Base-by-base conservation (phyloP, 768 basidiomycete genomes). In the Russula griseocarnosa region DNA sequence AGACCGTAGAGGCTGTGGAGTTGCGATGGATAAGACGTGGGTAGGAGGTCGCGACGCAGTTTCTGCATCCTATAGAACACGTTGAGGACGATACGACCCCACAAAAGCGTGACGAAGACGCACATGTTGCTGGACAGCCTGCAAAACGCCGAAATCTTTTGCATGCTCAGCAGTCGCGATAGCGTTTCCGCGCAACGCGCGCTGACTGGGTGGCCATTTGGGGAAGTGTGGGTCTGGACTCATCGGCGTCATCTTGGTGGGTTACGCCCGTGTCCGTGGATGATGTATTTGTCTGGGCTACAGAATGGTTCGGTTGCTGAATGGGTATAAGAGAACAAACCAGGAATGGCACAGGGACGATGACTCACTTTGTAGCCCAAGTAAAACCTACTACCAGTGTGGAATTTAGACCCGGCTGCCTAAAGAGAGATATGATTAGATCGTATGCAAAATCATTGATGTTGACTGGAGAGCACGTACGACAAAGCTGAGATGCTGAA, bases 331-430 rank as follows among this genome's bases (percentile, higher is more conserved):
- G 59, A 42, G 5, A 16, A 14, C 32, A 32, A 30, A 24, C 40
- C 2, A 13, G 24, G 44, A 54, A 55, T 4, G 38, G 5, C 3
- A n/a, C 26, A 30, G 24, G 7, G 28, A 59, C 20, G 5, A 63
- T 34, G 34, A 79, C 83, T 71, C 62, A 91, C 89, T 30, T 81
- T 83, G 72, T 86, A 90, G 1, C 84, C 82, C 55, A 79, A 76
- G 73, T 90, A 84, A 71, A 88, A 88, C 52, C 88, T 81, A 71
- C 86, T 82, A 46, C 89, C 88, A 14, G 88, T 75, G 62, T 85
- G 83, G 67, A 85, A 85, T 72, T 88, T 91, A 59, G 87, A n/a
- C n/a, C 28, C 28, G 28, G 28, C 28, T 30, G 28, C 5, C 5
- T 30, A 30, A 30, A 3, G 28, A 30, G 28, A 30, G 28, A 30